Evolutionary conservation across 306 rosid species (phyloP), one percentile per base, ranked within the genome.

Genomic region (Rosa rugosa): DNA sequence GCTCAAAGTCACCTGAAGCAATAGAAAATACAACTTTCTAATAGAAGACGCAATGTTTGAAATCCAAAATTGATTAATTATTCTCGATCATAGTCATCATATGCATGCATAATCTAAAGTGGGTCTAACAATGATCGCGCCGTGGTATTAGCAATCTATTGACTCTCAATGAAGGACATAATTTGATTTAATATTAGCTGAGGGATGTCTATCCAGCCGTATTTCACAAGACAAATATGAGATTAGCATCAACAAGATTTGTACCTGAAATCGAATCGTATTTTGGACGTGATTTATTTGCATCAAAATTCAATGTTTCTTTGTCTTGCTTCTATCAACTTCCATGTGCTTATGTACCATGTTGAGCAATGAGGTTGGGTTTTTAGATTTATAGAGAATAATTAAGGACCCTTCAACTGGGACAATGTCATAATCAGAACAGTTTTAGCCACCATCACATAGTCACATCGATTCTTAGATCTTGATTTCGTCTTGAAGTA

Each of bases 11-110:
- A 65, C 60, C 18, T 1, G 64, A 66, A 49, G 73, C 64, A 41
- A 73, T 73, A 40, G 27, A 57, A 47, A 50, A 76, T 17, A 22
- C 7, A 36, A 63, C 4, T 44, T 75, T 47, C 45, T 27, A 18
- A 17, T 11, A 18, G 42, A 5, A 45, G 80, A 68, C 83, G 80
- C 80, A 57, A 80, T 36, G 65, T 80, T 80, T 75, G 79, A 75
- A 73, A 45, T 40, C n/a, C 47, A 65, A 65, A 63, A 65, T 12
- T 18, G 5, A 12, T 11, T 0, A 5, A 18, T 34, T 4, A 6
- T 6, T 62, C 9, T 27, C 1, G 11, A 23, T 56, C 22, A 8
- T 20, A 20, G 60, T 54, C 11, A 20, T 51, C 57, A 51, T 17
- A 8, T 17, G 57, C 57, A 12, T 44, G 46, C 20, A 11, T 8